Percentiles rank a stretch among this genome's conserved stretches.
These are phyloP conservation scores for Sambucus nigra DNA, from an alignment of 129 eudicot species.

Conservation along the genomic window DNA sequence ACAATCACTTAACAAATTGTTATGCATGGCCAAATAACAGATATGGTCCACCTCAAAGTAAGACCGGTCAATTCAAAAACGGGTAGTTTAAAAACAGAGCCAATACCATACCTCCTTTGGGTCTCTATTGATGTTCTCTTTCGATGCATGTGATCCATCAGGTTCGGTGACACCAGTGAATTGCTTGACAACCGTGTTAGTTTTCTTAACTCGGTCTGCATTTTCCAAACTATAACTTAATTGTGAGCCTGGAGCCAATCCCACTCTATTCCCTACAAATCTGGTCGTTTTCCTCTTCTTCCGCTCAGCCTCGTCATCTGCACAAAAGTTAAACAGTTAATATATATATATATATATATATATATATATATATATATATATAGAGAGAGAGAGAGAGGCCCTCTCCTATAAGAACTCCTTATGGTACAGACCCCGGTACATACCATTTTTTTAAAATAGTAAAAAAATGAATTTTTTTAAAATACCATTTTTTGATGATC, in stretches of 20 bases:
- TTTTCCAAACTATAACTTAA: conserved; percentile 30
- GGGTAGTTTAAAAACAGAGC: not conserved
- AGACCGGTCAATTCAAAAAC: not conserved
- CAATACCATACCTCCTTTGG: conserved; percentile 32
- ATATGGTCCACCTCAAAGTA: not conserved
- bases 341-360: too few species aligned
- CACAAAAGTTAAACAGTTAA: conserved; percentile 5
- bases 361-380: too few species aligned
- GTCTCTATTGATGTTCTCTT: conserved; percentile 25
- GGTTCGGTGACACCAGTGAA: conserved; percentile 18
- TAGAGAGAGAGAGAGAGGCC: too few species aligned
- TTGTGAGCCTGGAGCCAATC: conserved; percentile 21
- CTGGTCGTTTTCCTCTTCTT: conserved; percentile 71
- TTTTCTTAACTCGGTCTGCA: conserved; percentile 42
- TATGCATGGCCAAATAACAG: conserved; percentile 3
- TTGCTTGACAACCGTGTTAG: conserved; percentile 31
- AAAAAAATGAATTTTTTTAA: too few species aligned
- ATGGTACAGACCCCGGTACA: too few species aligned
- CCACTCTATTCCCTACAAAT: conserved; percentile 27
- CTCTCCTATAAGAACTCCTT: too few species aligned
- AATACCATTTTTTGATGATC: too few species aligned
- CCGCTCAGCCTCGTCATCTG: conserved; percentile 78
- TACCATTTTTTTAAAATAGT: too few species aligned
- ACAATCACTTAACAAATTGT: conserved; percentile 1
- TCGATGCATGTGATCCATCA: conserved; percentile 28